These are phyloP conservation scores for Penstemon newberryi DNA, from an alignment of 257 asterid genomes.

Conservation along the genomic window DNA sequence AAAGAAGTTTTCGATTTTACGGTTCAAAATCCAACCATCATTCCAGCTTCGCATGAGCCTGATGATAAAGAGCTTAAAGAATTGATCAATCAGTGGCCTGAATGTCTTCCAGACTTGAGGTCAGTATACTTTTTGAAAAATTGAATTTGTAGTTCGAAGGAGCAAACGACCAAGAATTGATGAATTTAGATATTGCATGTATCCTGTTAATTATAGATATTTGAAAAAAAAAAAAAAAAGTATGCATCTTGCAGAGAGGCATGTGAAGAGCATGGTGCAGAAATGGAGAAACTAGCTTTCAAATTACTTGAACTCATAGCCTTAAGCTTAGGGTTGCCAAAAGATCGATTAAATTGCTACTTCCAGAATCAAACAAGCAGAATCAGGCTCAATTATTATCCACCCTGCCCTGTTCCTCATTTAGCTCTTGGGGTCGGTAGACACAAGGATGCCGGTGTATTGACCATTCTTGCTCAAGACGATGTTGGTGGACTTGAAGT, in stretches of 20 bases:
- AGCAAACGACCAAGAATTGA: no score
- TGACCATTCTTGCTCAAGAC: constrained; percentile 70
- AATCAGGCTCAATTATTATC: constrained; percentile 68
- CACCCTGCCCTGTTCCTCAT: constrained; percentile 66
- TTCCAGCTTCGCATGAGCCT: constrained; percentile 53
- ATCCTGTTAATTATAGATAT: no score
- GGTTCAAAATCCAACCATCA: constrained; percentile 39
- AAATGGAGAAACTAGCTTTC: constrained; percentile 48
- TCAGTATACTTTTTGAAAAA: not conserved
- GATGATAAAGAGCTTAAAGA: constrained; percentile 41
- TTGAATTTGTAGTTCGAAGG: not conserved
- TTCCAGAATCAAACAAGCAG: constrained; percentile 55
- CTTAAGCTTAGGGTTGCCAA: constrained; percentile 53
- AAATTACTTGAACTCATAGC: constrained; percentile 57
- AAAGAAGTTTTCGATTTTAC: constrained; percentile 70
- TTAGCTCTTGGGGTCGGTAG: constrained; percentile 77
- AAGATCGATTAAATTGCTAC: constrained; percentile 47
- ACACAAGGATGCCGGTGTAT: constrained; percentile 64
- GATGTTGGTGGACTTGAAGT: constrained; percentile 75
- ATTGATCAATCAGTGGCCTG: constrained; percentile 53
- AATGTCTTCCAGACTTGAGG: constrained; percentile 53
- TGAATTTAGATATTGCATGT: no score
- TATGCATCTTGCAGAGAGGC: constrained; percentile 42
- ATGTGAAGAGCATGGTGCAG: constrained; percentile 51
- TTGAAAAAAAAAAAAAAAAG: no score